phyloP scores from a whole-genome alignment of 495 filamentous ascomycete genomes.

The Massariosphaeria phaeospora region DNA sequence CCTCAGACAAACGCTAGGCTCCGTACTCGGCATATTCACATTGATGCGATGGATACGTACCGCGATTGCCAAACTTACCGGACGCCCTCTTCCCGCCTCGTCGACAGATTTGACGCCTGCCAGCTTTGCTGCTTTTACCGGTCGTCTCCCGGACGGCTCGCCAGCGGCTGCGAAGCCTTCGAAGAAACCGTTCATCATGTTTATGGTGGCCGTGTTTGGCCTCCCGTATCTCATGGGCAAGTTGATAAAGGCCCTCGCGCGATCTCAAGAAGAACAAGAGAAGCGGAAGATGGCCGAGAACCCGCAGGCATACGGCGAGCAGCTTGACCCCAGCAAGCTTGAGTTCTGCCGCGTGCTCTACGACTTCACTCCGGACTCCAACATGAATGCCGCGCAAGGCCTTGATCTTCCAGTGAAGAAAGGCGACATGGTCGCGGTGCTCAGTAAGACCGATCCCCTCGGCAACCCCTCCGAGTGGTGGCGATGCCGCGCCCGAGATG shows the following conservation, averaged over 20 bases:
- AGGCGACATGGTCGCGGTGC: slow-evolving; percentile 90
- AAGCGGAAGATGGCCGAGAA: slow-evolving; percentile 54
- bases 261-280: slow-evolving; percentile 75
- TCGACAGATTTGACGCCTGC: slow-evolving; percentile 80
- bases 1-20: slow-evolving; percentile 89
- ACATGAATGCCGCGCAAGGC: slow-evolving; percentile 47
- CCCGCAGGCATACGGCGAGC: slow-evolving; percentile 39
- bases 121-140: slow-evolving; percentile 83
- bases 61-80: slow-evolving; percentile 87
- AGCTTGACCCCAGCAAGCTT: slow-evolving; percentile 78
- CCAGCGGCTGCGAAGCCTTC: slow-evolving; percentile 65
- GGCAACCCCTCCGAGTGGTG: slow-evolving; percentile 95
- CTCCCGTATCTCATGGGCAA: slow-evolving; percentile 95
- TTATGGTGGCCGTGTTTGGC: slow-evolving; percentile 88
- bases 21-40: slow-evolving; percentile 91
- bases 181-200: slow-evolving; percentile 93
- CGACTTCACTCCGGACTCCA: slow-evolving; percentile 77
- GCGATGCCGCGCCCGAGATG: slow-evolving; percentile 89
- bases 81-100: slow-evolving; percentile 80
- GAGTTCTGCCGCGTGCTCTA: slow-evolving; percentile 93
- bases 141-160: slow-evolving; percentile 53
- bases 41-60: slow-evolving; percentile 90
- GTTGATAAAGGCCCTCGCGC: slow-evolving; percentile 77
- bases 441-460: slow-evolving; percentile 87
- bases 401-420: slow-evolving; percentile 90